Base-by-base conservation (phyloP, 192 early-diverging fungal genomes). In the Diversispora epigaea region DNA sequence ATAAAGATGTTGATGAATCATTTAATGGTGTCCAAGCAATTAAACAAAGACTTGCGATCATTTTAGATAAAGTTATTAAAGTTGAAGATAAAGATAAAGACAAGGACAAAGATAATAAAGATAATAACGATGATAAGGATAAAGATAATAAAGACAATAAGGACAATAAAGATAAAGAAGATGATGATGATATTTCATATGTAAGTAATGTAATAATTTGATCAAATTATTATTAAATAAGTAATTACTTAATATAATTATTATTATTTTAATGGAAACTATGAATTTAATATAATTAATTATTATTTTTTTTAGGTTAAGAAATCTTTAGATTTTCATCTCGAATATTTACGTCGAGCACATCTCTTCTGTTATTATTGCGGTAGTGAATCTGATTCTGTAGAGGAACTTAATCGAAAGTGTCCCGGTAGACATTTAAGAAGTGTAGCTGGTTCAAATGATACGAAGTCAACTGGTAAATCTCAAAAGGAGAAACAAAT, bases 351-450 rank as follows among this genome's bases (percentile, higher is more conserved):
- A 39, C 90, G 95, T 57, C 86, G 89, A 40, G 94, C 96, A 7
- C 95, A 98, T 84, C 86, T 91, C 68, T 99, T 93, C 78, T 96
- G 96, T 87, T 98, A 97, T 86, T 99, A 99, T 86, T 94, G 91
- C 74, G 94, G 91, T 12, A 81, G 89, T 66, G 93, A 95, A 41
- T 89, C 91, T 58, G 90, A 92, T 71, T 91, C 84, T 76, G 75
- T 87, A 6, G 95, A 99, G 80, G 95, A 97, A 83, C 91, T 95
- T 82, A 73, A 78, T 52, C 90, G 95, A 73, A 90, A 92, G 68
- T 93, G 93, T 69, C 82, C 84, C 32, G 78, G 88, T 52, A 80
- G 82, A 57, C 90, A 91, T 67, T 80, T 84, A 61, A 87, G 85
- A 8, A 77, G 75, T 17, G 49, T 76, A 17, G 49, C 78, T 69